Percentiles rank a stretch among this genome's conserved stretches.
phyloP scores from a whole-genome alignment of 83 land plant species.

The Isoetes engelmannii region DNA sequence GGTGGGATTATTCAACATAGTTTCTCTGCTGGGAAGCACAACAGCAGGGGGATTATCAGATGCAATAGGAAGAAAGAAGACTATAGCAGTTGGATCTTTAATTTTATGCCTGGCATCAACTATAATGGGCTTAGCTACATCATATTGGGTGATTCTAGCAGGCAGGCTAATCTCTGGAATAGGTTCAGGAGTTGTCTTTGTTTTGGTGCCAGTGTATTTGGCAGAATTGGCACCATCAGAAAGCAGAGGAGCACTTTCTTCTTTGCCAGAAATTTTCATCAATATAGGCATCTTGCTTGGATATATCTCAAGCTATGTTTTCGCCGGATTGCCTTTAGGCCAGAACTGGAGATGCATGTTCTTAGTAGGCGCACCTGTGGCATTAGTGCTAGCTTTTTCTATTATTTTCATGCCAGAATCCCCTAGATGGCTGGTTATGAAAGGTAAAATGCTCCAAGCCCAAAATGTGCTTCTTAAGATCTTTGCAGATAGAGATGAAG shows the following conservation, averaged over 20 bases:
- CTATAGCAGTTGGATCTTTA: not conserved
- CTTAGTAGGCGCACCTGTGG: not conserved
- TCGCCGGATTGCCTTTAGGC: not conserved
- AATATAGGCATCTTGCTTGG: not conserved
- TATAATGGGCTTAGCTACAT: not conserved
- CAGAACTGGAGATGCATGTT: no score
- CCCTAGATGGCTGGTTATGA: not conserved
- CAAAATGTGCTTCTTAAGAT: not conserved
- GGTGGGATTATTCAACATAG: no score
- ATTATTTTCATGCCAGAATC: not conserved
- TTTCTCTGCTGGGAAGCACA: no score
- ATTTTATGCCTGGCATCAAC: not conserved
- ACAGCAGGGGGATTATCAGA: not conserved
- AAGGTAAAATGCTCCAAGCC: not conserved
- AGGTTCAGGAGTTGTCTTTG: not conserved
- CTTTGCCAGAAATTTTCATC: slow-evolving; percentile 1
- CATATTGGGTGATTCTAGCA: not conserved
- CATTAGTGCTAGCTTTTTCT: not conserved
- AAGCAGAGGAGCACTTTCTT: not conserved
- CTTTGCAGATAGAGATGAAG: not conserved
- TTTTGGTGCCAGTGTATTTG: not conserved
- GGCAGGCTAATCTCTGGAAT: slow-evolving; percentile 1
- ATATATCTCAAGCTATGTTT: not conserved
- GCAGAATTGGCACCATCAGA: not conserved
- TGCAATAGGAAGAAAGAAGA: not conserved